A percentile compares a stretch with the other conserved stretches of the same genome.
phyloP scores from a whole-genome alignment of 345 rosid genomes.

The Brassica nigra region DNA sequence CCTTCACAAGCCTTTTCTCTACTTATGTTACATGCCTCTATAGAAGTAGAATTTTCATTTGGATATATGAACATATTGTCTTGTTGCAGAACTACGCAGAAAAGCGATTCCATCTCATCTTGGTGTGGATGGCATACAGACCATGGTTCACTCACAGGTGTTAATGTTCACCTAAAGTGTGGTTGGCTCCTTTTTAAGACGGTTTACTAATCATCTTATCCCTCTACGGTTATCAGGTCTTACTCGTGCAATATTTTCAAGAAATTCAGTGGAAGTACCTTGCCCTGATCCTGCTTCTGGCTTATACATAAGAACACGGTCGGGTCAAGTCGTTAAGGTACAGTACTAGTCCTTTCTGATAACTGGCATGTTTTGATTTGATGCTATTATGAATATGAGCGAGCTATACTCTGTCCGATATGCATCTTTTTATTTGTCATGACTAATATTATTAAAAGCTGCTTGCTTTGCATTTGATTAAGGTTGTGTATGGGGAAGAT shows the following conservation, averaged over 20 bases:
- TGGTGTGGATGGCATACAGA: slow-evolving; percentile 99
- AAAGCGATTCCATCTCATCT: slow-evolving; percentile 63
- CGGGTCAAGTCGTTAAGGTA: slow-evolving; percentile 83
- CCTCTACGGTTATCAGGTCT: slow-evolving; percentile 56
- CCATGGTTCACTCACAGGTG: slow-evolving; percentile 84
- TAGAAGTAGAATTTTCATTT: neutral
- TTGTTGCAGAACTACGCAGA: slow-evolving; percentile 52
- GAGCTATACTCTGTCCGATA: neutral
- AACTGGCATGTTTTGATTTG: neutral
- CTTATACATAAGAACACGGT: slow-evolving; percentile 82
- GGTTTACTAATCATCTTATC: neutral
- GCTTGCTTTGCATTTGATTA: slow-evolving; percentile 29
- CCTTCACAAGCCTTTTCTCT: neutral
- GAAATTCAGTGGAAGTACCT: slow-evolving; percentile 69
- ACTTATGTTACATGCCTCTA: neutral
- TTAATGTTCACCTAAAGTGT: neutral
- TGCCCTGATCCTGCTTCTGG: slow-evolving; percentile 87
- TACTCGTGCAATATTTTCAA: slow-evolving; percentile 81
- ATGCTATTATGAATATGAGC: neutral
- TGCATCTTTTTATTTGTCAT: neutral
- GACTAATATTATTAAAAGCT: neutral
- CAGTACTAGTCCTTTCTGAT: slow-evolving; percentile 19
- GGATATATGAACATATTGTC: slow-evolving; percentile 6
- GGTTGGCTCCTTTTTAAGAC: neutral
- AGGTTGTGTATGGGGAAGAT: slow-evolving; percentile 76